Base-by-base conservation (phyloP, 495 filamentous ascomycete genomes). In the Eremomyces bilateralis region DNA sequence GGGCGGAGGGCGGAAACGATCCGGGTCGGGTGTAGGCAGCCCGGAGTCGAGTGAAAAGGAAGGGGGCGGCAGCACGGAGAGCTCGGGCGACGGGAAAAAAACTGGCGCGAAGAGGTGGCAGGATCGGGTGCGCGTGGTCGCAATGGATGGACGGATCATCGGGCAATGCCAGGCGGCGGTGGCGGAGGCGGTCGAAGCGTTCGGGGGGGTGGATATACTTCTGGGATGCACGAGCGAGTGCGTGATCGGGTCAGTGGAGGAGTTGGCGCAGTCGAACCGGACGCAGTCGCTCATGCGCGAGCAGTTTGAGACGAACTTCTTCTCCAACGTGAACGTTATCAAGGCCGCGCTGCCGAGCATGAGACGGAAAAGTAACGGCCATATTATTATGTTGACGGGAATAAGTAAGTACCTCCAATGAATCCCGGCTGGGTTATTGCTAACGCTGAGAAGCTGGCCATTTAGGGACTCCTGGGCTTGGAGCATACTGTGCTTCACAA, bases 221-320 rank as follows among this genome's bases (percentile, higher is more conserved):
- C 63, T 94, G 15, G 17, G 18, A 15, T 15, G 16, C 25, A 21
- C 15, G 3, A 24, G 11, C 27, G 6, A 37, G 84, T 80, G 81
- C 33, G 66, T 93, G 17, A 66, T 94, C 22, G 88, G 88, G 39
- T 79, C 84, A 10, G 74, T 97, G 10, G 88, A 97, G 52, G 88
- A 97, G 53, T 63, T 94, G 17, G 69, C 70, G 3, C 72, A 76
- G 20, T 68, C 66, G n/a, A 59, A 65, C 4, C 64, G 73, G 13
- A 82, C 79, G 11, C 58, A 72, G 46, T 79, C 76, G 32, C 61
- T 92, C 2, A 76, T 90, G 11, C 71, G 76, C 35, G 76, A 85
- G 46, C 84, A 93, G 51, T 94, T 94, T 55, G 85, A 94, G 52
- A 73, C 72, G 27, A 80, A 88, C 36, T 93, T 85, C 61, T 94